Percentiles rank a stretch among this genome's conserved stretches.
Conservation (phyloP, 2,329 filamentous ascomycete species). For the Aureobasidium vineae region DNA sequence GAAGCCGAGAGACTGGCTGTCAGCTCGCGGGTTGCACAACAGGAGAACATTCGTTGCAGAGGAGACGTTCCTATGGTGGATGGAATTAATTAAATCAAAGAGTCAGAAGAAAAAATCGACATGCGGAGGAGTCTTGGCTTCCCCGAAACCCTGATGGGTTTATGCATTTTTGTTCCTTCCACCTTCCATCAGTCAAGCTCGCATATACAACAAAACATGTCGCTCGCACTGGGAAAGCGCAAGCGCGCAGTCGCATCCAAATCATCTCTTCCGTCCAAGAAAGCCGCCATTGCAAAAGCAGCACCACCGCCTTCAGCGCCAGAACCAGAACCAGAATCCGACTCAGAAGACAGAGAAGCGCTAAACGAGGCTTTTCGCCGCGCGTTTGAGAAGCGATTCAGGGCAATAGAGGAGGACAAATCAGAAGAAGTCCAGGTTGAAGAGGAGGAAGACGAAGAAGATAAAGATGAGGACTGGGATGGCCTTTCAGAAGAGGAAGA, state of each 20-base stretch:
- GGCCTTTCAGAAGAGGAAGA: slow-evolving; percentile 31
- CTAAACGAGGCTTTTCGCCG: slow-evolving; percentile 61
- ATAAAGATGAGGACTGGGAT: slow-evolving; percentile 31
- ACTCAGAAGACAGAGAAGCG: slow-evolving; percentile 61
- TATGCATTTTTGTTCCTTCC: not conserved
- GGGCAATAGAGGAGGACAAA: slow-evolving; percentile 56
- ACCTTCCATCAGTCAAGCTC: not conserved
- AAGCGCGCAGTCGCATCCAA: slow-evolving; percentile 40
- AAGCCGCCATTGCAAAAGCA: slow-evolving; percentile 13
- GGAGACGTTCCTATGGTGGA: not conserved
- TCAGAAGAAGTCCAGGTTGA: slow-evolving; percentile 36
- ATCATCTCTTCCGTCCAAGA: slow-evolving; percentile 29
- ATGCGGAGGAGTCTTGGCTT: slow-evolving; percentile 22
- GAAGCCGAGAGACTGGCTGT: not conserved
- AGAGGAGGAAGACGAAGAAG: slow-evolving; percentile 31
- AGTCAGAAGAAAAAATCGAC: not conserved
- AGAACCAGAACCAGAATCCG: slow-evolving; percentile 29
- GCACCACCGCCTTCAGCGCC: slow-evolving; percentile 18
- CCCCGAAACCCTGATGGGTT: slow-evolving; percentile 16
- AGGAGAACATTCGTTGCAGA: not conserved
- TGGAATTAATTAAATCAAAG: not conserved
- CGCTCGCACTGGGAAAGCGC: slow-evolving; percentile 46
- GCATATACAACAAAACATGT: slow-evolving; percentile 34
- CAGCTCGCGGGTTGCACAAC: not conserved
- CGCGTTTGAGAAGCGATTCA: slow-evolving; percentile 87